phyloP scores from a whole-genome alignment of 1,139 yeast species.

The Casaregolazyma suthepensis region DNA sequence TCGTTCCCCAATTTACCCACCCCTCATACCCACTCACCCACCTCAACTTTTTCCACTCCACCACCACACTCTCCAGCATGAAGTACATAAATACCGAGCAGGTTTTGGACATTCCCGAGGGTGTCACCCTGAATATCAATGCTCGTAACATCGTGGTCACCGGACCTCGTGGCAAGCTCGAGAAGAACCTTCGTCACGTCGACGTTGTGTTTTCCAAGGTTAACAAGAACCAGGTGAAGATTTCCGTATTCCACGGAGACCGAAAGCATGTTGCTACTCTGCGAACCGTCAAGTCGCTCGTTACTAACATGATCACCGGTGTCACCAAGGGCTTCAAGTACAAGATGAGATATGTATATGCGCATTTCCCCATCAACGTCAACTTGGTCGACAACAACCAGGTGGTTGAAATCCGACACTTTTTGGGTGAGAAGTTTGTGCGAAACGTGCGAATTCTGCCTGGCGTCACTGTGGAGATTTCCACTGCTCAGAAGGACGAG shows the following conservation, averaged over 20 bases:
- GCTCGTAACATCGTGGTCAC: slow-evolving; percentile 86
- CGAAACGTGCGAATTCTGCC: slow-evolving; percentile 79
- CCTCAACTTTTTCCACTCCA: slow-evolving; percentile 1
- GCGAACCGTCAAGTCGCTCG: slow-evolving; percentile 95
- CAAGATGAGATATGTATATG: slow-evolving; percentile 99
- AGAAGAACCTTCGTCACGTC: slow-evolving; percentile 90
- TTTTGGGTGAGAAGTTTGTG: slow-evolving; percentile 97
- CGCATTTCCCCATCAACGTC: slow-evolving; percentile 99
- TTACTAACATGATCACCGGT: slow-evolving; percentile 94
- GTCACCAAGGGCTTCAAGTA: slow-evolving; percentile 98
- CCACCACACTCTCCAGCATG: slow-evolving; percentile 34
- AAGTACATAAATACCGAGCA: slow-evolving; percentile 96
- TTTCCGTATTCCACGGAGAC: slow-evolving; percentile 97
- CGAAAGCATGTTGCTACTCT: slow-evolving; percentile 99
- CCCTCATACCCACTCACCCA: slow-evolving; percentile 1
- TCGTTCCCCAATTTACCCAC: not conserved
- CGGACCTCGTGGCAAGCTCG: slow-evolving; percentile 97
- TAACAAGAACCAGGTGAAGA: slow-evolving; percentile 66
- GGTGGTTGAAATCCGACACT: slow-evolving; percentile 95
- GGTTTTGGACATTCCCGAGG: slow-evolving; percentile 87
- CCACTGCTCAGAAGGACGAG: slow-evolving; percentile 90
- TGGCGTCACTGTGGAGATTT: slow-evolving; percentile 88
- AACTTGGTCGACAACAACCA: slow-evolving; percentile 76
- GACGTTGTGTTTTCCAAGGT: slow-evolving; percentile 87
- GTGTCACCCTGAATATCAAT: slow-evolving; percentile 85